Evolutionary conservation across 805 yeast genomes (phyloP).

Genomic region (Cyberlindnera veronae): DNA sequence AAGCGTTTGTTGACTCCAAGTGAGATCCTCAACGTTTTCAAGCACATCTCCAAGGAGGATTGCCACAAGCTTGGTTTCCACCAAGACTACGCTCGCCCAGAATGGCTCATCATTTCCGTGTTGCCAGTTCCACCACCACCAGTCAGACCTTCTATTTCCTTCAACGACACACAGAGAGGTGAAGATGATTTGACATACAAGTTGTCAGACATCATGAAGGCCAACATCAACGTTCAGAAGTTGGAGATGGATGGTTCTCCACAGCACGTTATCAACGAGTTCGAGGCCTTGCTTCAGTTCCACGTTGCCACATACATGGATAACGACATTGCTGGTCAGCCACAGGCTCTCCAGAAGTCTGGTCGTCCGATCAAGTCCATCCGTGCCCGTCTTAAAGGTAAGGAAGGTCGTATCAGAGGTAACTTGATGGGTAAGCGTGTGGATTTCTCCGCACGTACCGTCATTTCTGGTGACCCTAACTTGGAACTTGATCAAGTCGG

Average conservation of each 20-base stretch:
- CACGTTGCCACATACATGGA: slow-evolving; percentile 99
- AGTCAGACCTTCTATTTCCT: slow-evolving; percentile 97
- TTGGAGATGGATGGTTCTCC: slow-evolving; percentile 99
- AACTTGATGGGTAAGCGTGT: slow-evolving; percentile 99
- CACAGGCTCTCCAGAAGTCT: slow-evolving; percentile 96
- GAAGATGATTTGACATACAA: slow-evolving; percentile 99
- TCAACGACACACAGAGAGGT: slow-evolving; percentile 96
- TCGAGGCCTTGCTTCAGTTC: slow-evolving; percentile 90
- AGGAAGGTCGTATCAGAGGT: slow-evolving; percentile 98
- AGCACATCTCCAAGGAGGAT: slow-evolving; percentile 85
- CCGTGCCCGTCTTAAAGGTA: slow-evolving; percentile 99
- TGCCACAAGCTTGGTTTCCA: slow-evolving; percentile 81
- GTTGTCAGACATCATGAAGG: slow-evolving; percentile 93
- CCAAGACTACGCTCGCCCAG: slow-evolving; percentile 97
- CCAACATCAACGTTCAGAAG: slow-evolving; percentile 95
- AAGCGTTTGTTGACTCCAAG: slow-evolving; percentile 83
- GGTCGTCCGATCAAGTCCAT: slow-evolving; percentile 98
- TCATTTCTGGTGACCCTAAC: slow-evolving; percentile 98
- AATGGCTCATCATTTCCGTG: slow-evolving; percentile 97
- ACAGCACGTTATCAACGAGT: slow-evolving; percentile 95
- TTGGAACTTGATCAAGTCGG: slow-evolving; percentile 98
- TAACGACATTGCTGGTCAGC: slow-evolving; percentile 99
- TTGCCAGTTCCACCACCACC: slow-evolving; percentile 99
- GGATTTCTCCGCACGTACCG: slow-evolving; percentile 98
- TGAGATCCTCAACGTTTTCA: slow-evolving; percentile 87